Base-by-base conservation (phyloP, 2,329 filamentous ascomycete species). In the Ceratocystis harringtonii region DNA sequence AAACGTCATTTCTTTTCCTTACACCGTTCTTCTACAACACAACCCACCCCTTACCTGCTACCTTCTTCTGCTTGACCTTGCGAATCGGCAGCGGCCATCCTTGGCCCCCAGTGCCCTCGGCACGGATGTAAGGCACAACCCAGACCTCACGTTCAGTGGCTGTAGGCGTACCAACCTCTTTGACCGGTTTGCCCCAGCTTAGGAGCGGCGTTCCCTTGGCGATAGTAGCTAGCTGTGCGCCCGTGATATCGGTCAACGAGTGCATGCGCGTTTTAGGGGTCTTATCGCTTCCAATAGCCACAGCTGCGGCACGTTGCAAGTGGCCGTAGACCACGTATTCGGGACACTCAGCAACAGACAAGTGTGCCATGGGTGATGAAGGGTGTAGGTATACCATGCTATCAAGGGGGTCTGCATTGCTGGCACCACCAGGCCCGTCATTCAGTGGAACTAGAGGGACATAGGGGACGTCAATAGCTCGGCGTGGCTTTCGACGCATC, bases 381-480 rank as follows among this genome's bases (percentile, higher is more conserved):
- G 94, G 91, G 73, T 97, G 94, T 57, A 97, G 83, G 72, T 89
- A 97, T 1, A 96, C 90, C 41, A 86, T 85, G 62, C 79, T 75
- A 67, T 72, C 72, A 15, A 58, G 55, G 1, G 55, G 55, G 22
- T 58, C 55, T n/a, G 48, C 48, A n/a, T 22, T 17, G 55, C 28
- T 25, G 50, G 50, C 52, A n/a, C 72, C 71, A 22, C 72, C 71
- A 19, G 60, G 43, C 19, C 30, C 62, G 17, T 64, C 62, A 22
- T 83, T 73, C 68, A 90, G 78, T 0, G 90, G 86, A 69, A 92
- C 84, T 3, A 99, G 84, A 0, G 94, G 91, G 5, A 95, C 75
- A 72, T 97, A 99, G 0, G 92, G 89, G 2, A 97, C 89, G 70
- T 97, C 91, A 69, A 94, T 95, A 1, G 92, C 89, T n/a, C 91